Evolutionary conservation across 257 asterid species (phyloP), one percentile per base, ranked within the genome.

Genomic region (Nicotiana noctiflora): DNA sequence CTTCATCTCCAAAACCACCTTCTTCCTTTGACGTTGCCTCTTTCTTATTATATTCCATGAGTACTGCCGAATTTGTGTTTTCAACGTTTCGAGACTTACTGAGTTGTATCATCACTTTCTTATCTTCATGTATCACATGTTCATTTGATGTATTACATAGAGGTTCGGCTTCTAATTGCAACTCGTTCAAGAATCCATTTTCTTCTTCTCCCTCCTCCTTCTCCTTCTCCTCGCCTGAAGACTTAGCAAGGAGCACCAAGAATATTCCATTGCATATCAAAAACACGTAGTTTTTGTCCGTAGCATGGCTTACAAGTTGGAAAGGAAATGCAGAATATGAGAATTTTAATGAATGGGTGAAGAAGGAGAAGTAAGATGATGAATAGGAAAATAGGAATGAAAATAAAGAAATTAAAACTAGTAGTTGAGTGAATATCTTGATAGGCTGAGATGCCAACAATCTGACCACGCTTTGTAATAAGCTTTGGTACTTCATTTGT

Each of bases 181-280:
- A 68, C 12, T 40, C 32, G 6, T 40, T 68, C 56, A 68, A 57
- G 66, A 29, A 75, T 59, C 34, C 70, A 2, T 34, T 56, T 8
- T 18, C 55, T 1, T 49, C 82, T 61, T 83, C 46, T 13, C 1
- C 60, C 77, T 68, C 49, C 21, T 6, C 23, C 60, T 3, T 31
- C n/a, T 25, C 18, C 6, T 52, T 15, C 57, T 70, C 31, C 79
- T 18, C 15, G 21, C 4, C 49, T 0, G 92, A 90, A 55, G 94
- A 84, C 60, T 84, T 89, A 1, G 89, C 90, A 5, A 93, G 75
- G 62, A 89, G 84, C 0, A 90, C 88, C 18, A 93, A 49, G 76
- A 93, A 72, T 21, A 72, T 90, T 9, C 91, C 97, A 79, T 90
- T 93, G 88, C 89, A 88, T 13, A 93, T 76, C 15, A 93, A 87